Percentiles rank a stretch among this genome's conserved stretches.
Conservation (phyloP, 2,329 filamentous ascomycete genomes). For the Cryphonectria carpinicola region DNA sequence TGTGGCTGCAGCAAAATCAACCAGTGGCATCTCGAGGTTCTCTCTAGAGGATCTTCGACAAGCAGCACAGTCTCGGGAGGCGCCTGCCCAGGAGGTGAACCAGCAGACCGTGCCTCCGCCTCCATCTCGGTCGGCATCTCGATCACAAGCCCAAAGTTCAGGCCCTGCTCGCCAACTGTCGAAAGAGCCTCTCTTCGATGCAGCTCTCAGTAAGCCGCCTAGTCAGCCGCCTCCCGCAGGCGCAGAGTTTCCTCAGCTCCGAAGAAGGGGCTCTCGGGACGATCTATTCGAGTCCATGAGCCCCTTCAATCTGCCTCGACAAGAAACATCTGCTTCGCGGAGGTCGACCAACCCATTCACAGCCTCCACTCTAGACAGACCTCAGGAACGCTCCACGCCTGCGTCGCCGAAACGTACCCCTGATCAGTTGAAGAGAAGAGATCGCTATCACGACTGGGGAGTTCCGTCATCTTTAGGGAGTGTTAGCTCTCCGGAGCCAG, state of each 20-base stretch:
- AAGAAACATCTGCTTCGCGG: background rate
- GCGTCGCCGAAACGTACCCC: background rate
- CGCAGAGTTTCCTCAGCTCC: slow-evolving; percentile 20
- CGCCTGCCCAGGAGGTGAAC: background rate
- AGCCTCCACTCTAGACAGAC: background rate
- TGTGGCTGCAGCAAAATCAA: slow-evolving; percentile 3
- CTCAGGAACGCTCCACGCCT: slow-evolving; percentile 1
- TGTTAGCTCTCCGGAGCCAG: background rate
- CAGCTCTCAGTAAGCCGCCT: background rate
- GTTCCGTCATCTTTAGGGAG: background rate
- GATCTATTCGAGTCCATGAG: slow-evolving; percentile 26
- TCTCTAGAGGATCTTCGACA: slow-evolving; percentile 7
- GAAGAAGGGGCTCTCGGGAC: slow-evolving; percentile 9
- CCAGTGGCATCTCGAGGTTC: background rate
- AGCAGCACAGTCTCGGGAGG: background rate
- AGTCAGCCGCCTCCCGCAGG: background rate
- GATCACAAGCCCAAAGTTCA: background rate
- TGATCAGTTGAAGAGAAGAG: background rate
- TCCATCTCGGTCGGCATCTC: background rate
- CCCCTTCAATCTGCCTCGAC: slow-evolving; percentile 25
- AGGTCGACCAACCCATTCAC: background rate
- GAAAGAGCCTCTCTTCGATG: background rate
- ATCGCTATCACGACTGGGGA: slow-evolving; percentile 7
- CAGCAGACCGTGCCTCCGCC: background rate
- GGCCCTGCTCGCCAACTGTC: background rate